Percentiles rank a stretch among this genome's conserved stretches.
Conservation (phyloP, 108 stramenopile species). For the Stephanodiscus minutulus region DNA sequence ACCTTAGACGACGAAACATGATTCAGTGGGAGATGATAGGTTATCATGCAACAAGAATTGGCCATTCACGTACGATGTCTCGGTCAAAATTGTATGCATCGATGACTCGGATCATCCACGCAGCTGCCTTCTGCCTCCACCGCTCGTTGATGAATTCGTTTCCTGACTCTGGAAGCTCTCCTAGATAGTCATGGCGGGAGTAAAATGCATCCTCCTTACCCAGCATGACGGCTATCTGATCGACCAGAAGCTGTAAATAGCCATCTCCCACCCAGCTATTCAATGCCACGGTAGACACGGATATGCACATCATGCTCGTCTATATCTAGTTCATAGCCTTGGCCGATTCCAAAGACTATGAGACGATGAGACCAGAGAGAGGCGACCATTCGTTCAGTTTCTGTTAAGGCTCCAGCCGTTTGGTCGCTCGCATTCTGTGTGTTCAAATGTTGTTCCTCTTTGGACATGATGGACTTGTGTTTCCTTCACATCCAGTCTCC, state of each 20-base stretch:
- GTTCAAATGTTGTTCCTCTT: too few species aligned
- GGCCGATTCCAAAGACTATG: background rate
- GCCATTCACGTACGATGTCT: slow-evolving; percentile 18
- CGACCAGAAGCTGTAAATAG: background rate
- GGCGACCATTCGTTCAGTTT: background rate
- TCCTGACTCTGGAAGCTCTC: background rate
- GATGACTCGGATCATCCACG: slow-evolving; percentile 48
- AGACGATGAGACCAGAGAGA: background rate
- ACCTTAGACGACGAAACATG: background rate
- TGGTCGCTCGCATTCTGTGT: slow-evolving; percentile 2
- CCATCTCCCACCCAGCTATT: background rate
- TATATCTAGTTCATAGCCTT: background rate
- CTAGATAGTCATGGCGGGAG: slow-evolving; percentile 1
- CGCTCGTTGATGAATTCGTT: background rate
- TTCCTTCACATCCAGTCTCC: too few species aligned
- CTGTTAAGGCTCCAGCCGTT: background rate
- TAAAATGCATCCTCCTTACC: slow-evolving; percentile 2
- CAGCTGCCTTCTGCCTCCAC: slow-evolving; percentile 15
- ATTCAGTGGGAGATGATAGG: background rate
- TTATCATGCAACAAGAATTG: background rate
- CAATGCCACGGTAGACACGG: background rate
- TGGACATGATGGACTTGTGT: too few species aligned
- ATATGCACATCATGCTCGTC: background rate
- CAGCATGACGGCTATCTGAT: background rate
- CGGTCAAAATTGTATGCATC: slow-evolving; percentile 38